phyloP scores from a whole-genome alignment of 371 early-diverging fungal species.

The Syncephalastrum contaminatum region DNA sequence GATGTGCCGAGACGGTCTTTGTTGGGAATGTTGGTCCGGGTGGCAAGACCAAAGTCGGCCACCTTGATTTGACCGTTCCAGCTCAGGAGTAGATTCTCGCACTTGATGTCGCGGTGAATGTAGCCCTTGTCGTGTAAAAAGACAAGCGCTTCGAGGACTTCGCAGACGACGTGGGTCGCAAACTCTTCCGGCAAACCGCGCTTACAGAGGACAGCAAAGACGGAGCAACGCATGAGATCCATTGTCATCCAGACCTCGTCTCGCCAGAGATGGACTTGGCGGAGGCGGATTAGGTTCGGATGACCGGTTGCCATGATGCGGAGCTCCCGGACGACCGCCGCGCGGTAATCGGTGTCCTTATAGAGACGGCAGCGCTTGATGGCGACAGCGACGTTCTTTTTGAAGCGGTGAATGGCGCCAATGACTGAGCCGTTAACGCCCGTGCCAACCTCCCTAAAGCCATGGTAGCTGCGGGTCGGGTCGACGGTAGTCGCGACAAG shows the following conservation, averaged over 20 bases:
- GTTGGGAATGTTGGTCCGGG: slow-evolving; percentile 28
- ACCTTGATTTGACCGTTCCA: slow-evolving; percentile 38
- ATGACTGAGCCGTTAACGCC: slow-evolving; percentile 48
- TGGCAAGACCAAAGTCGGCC: slow-evolving; percentile 45
- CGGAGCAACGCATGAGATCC: slow-evolving; percentile 44
- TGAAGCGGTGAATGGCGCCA: slow-evolving; percentile 24
- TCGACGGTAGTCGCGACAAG: slow-evolving; percentile 35
- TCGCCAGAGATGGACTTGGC: slow-evolving; percentile 27
- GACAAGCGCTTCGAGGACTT: slow-evolving; percentile 33
- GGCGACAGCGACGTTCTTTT: slow-evolving; percentile 25
- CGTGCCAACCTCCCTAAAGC: slow-evolving; percentile 52
- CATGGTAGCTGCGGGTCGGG: slow-evolving; percentile 43
- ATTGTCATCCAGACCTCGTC: slow-evolving; percentile 45
- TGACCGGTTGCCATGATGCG: slow-evolving; percentile 42
- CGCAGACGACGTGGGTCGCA: slow-evolving; percentile 32
- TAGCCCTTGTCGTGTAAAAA: slow-evolving; percentile 38
- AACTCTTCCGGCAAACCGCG: slow-evolving; percentile 36
- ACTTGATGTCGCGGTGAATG: slow-evolving; percentile 48
- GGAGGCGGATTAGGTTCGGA: slow-evolving; percentile 30
- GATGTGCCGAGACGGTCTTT: slow-evolving; percentile 38
- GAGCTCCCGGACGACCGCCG: slow-evolving; percentile 37
- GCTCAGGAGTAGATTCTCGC: slow-evolving; percentile 41
- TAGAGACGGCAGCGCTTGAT: slow-evolving; percentile 36
- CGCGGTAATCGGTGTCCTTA: slow-evolving; percentile 33
- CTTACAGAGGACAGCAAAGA: slow-evolving; percentile 35